A percentile compares a stretch with the other conserved stretches of the same genome.
Evolutionary conservation across 331 rosid genomes (phyloP).

Genomic region (Pyracantha coccinea): DNA sequence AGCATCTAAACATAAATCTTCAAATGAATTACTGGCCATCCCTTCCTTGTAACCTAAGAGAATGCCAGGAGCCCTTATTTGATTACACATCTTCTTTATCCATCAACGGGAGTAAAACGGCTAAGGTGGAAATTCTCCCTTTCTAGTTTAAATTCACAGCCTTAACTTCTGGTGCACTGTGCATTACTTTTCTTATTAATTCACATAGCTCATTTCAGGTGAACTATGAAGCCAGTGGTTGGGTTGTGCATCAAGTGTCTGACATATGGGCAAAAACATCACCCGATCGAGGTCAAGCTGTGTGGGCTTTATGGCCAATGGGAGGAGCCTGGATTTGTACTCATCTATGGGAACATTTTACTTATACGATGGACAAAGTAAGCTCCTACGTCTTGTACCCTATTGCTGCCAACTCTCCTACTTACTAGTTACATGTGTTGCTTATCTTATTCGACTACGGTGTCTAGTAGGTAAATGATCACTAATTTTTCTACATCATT

Average conservation of each 20-base stretch:
- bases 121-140: constrained; percentile 53
- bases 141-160: constrained; percentile 4
- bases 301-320: constrained; percentile 97
- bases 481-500: constrained; percentile 23
- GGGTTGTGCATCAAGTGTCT: constrained; percentile 98
- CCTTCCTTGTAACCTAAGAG: constrained; percentile 80
- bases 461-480: neutral
- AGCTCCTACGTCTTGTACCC: constrained; percentile 16
- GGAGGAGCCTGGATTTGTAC: constrained; percentile 95
- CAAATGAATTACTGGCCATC: constrained; percentile 99
- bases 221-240: constrained; percentile 79
- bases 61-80: constrained; percentile 90
- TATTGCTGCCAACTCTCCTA: neutral
- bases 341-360: constrained; percentile 93
- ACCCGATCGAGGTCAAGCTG: constrained; percentile 83
- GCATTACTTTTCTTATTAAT: constrained; percentile 1
- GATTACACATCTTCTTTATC: constrained; percentile 59
- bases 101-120: constrained; percentile 67
- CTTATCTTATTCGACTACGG: neutral
- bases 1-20: constrained; percentile 85
- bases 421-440: neutral
- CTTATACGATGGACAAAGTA: constrained; percentile 81
- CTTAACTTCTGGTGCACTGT: neutral
- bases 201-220: constrained; percentile 40
- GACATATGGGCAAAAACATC: constrained; percentile 94